Conservation (phyloP, 148 eudicot species). For the Rhododendron ovatum region DNA sequence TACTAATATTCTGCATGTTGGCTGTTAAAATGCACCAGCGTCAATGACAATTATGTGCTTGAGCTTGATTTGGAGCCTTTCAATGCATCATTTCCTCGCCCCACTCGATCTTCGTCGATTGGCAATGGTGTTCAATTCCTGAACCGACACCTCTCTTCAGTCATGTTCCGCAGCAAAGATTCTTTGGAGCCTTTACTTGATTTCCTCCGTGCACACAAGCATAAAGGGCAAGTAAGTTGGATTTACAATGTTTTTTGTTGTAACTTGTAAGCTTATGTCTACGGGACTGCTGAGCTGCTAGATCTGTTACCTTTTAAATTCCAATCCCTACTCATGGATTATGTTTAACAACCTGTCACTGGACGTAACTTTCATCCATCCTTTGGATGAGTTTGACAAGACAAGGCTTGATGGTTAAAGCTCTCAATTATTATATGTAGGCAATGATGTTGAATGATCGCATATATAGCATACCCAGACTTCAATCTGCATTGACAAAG, state of each 20-base stretch:
- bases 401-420: neutral
- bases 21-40: conserved; percentile 24
- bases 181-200: conserved; percentile 87
- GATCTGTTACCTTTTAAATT: neutral
- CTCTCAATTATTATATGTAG: conserved; percentile 24
- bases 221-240: conserved; percentile 75
- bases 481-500: conserved; percentile 63
- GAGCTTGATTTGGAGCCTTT: conserved; percentile 98
- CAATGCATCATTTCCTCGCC: conserved; percentile 80
- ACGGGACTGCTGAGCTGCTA: neutral
- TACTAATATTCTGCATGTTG: neutral
- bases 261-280: neutral
- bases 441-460: conserved; percentile 90
- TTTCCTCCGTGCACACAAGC: conserved; percentile 80
- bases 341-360: neutral
- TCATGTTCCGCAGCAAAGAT: conserved; percentile 89
- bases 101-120: conserved; percentile 83
- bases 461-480: conserved; percentile 60
- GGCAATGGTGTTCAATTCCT: conserved; percentile 99
- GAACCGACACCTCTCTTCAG: conserved; percentile 88
- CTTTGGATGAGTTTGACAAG: neutral
- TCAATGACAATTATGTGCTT: conserved; percentile 49
- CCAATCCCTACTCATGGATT: neutral
- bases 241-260: neutral
- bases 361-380: neutral